Conservation (phyloP, 345 rosid species). For the Eutrema japonicum region DNA sequence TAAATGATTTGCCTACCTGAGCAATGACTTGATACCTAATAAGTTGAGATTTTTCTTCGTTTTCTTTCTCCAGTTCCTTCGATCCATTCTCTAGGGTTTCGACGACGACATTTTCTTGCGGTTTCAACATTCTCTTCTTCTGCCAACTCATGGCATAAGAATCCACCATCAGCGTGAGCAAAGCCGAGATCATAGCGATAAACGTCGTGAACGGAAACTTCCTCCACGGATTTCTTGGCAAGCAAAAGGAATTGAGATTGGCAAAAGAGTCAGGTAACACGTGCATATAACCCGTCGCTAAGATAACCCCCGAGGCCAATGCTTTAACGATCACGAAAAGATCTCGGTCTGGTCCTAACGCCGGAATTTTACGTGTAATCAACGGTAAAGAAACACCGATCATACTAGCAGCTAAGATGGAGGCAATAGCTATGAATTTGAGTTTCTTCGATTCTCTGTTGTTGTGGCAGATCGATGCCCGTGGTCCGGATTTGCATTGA, state of each 20-base stretch:
- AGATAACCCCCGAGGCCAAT: conserved; percentile 42
- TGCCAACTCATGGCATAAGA: conserved; percentile 45
- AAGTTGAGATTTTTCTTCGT: conserved; percentile 25
- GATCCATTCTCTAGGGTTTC: conserved; percentile 30
- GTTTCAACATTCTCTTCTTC: conserved; percentile 21
- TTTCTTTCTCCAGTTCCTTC: background rate
- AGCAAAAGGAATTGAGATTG: conserved; percentile 41
- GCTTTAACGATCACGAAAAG: conserved; percentile 33
- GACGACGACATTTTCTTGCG: background rate
- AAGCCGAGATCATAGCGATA: conserved; percentile 54
- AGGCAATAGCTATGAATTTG: conserved; percentile 43
- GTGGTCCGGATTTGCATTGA: conserved; percentile 15
- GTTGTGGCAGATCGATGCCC: conserved; percentile 34
- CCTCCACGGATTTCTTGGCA: conserved; percentile 48
- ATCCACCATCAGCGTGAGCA: conserved; percentile 50
- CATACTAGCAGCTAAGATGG: conserved; percentile 45
- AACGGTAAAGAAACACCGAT: conserved; percentile 51
- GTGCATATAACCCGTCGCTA: conserved; percentile 58
- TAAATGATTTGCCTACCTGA: conserved; percentile 26
- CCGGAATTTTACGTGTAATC: conserved; percentile 25
- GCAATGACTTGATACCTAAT: conserved; percentile 44
- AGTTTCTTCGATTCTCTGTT: conserved; percentile 35
- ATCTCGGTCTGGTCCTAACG: conserved; percentile 35
- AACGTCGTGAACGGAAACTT: conserved; percentile 52
- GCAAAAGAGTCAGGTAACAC: conserved; percentile 50